Percentiles rank a stretch among this genome's conserved stretches.
These are phyloP conservation scores for Tubosaeta sp. DNA, from an alignment of 768 basidiomycete species.

Conservation along the genomic window DNA sequence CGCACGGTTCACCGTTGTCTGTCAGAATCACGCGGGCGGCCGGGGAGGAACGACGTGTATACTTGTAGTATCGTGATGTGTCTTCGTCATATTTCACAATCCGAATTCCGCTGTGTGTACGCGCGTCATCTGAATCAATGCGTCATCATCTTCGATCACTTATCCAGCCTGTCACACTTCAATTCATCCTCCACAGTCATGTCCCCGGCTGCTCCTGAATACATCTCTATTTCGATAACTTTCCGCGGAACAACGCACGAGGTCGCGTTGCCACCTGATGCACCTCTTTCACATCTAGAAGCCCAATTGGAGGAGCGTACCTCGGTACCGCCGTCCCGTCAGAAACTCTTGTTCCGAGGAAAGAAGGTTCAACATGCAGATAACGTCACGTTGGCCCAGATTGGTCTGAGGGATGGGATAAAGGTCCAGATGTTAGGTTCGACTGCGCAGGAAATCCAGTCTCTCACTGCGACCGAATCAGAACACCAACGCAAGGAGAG, in stretches of 20 bases:
- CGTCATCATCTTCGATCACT: background rate
- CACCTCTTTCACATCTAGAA: constrained; percentile 50
- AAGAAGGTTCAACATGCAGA: constrained; percentile 40
- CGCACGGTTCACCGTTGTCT: too few relatives aligned
- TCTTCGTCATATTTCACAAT: too few relatives aligned
- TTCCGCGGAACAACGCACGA: constrained; percentile 47
- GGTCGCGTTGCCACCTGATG: constrained; percentile 46
- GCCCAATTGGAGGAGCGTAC: constrained; percentile 57
- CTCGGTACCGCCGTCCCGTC: constrained; percentile 56
- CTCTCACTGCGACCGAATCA: constrained; percentile 50
- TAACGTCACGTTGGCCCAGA: constrained; percentile 35
- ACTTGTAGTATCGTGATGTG: too few relatives aligned
- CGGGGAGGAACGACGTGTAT: too few relatives aligned
- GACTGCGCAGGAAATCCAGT: constrained; percentile 53
- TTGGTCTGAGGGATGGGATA: constrained; percentile 58
- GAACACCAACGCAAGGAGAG: constrained; percentile 54
- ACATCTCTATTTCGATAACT: constrained; percentile 29
- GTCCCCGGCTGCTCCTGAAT: constrained; percentile 6
- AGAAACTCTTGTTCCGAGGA: constrained; percentile 73
- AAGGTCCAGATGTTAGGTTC: constrained; percentile 72
- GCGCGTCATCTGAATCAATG: too few relatives aligned
- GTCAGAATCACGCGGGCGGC: too few relatives aligned
- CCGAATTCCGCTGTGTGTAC: too few relatives aligned
- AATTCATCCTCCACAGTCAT: constrained; percentile 1
- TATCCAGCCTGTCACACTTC: background rate